Base-by-base conservation (phyloP, 768 basidiomycete genomes). In the Trametes cubensis region DNA sequence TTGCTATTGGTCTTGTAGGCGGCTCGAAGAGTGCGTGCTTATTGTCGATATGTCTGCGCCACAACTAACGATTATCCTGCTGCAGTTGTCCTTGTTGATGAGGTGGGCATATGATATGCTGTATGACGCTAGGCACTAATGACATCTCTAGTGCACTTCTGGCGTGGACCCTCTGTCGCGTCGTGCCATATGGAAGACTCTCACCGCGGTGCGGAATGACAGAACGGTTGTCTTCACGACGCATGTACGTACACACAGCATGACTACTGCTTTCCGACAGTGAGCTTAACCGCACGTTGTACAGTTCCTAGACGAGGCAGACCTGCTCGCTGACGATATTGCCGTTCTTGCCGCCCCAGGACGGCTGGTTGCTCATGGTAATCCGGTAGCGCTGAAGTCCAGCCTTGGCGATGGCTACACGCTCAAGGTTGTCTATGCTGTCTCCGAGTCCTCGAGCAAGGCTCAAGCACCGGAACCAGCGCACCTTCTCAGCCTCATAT, bases 141-240 rank as follows among this genome's bases (percentile, higher is more conserved):
- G 17, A 20, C 11, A 6, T 25, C 21, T 1, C 23, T 34, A 79
- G 71, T 88, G 87, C 69, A 92, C 90, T 2, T 90, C 88, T 25
- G 91, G 91, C 2, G 87, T 94, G 11, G 91, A 94, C 70, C 91
- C 91, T 2, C 74, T 94, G 41, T 91, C 90, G 60, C 78, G 91
- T 52, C 80, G 91, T 30, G 85, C 91, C 0, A 74, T 94, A 7
- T 94, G 91, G 91, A 81, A 85, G 57, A 87, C 85, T 0, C 74
- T 94, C 58, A 89, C 83, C 4, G 80, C 85, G 3, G 84, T 88
- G 59, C 82, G 87, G 15, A 77, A 86, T 38, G 84, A 87, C 42
- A 77, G 88, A 48, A 85, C 86, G 0, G 84, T 92, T 40, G 77
- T 92, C 3, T 87, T 92, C 71, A 92, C 91, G 0, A 94, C 90